Evolutionary conservation across 129 eudicot genomes (phyloP), one percentile per base, ranked within the genome.

Genomic region (Flaveria robusta): DNA sequence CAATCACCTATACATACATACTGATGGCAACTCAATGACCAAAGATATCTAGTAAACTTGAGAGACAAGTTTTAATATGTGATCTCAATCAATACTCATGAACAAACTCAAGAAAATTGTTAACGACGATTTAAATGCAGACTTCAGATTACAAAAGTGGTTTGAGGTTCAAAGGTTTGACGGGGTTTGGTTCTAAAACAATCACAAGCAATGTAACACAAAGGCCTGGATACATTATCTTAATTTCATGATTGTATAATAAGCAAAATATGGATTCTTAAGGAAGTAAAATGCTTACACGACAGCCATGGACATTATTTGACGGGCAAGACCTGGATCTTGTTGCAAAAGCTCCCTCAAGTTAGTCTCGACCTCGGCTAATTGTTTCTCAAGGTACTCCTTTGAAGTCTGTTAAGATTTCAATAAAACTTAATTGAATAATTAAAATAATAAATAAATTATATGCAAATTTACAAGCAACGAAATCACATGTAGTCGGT

Each of bases 251-350:
- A 7, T 49, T 29, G n/a, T 26, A 10, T 16, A 39, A 16, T 24
- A 39, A 75, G 47, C 31, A 29, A 63, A 18, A 15, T 43, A 13
- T 12, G 19, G 31, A 15, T 74, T 65, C 42, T 50, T 66, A 20
- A 46, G 9, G 6, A 47, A 5, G 65, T 47, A 12, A 65, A 31
- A 71, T 52, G 73, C 26, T 46, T 76, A 82, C 19, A 81, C 85
- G 63, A 90, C 91, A 26, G 98, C 83, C 95, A 93, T 89, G 74
- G 99, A 79, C 99, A 95, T 95, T 65, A 95, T 95, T 79, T 91
- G 99, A 67, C 97, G 97, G 59, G 99, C 93, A 74, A 95, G 92
- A 58, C 89, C 86, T 34, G 99, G 97, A 76, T 95, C 99, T 78
- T 89, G 96, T 79, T 91, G 99, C 85, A 91, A 78, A 65, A 95